phyloP scores from a whole-genome alignment of 2,329 filamentous ascomycete species.

The Fusarium nematophilum region DNA sequence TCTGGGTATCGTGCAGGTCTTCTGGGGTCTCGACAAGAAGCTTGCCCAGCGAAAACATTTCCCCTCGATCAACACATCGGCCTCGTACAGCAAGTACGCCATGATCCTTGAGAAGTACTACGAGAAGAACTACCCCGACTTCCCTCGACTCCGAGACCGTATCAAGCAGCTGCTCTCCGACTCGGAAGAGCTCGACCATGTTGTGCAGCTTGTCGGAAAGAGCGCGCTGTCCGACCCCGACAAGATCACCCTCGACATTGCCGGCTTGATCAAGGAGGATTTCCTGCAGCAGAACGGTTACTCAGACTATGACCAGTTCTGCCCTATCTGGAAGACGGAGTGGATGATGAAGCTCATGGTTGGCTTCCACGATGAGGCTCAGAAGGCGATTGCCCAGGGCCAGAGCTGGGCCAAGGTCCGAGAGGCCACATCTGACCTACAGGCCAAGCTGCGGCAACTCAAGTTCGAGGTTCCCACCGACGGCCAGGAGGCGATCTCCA shows the following conservation, averaged over 20 bases:
- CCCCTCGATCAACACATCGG: slow-evolving; percentile 94
- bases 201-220: slow-evolving; percentile 98
- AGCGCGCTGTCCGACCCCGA: slow-evolving; percentile 94
- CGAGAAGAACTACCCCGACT: slow-evolving; percentile 92
- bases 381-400: slow-evolving; percentile 93
- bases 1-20: slow-evolving; percentile 97
- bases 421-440: slow-evolving; percentile 88
- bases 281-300: slow-evolving; percentile 99
- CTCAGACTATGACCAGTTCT: slow-evolving; percentile 99
- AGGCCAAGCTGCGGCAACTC: slow-evolving; percentile 86
- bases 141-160: slow-evolving; percentile 90
- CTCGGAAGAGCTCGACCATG: slow-evolving; percentile 97
- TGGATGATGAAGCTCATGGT: slow-evolving; percentile 99
- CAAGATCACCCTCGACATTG: slow-evolving; percentile 97
- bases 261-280: slow-evolving; percentile 94
- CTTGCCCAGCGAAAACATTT: slow-evolving; percentile 99
- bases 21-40: slow-evolving; percentile 99
- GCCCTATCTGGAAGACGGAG: slow-evolving; percentile 98
- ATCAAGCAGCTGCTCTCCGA: slow-evolving; percentile 94
- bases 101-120: slow-evolving; percentile 91
- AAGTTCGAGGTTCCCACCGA: slow-evolving; percentile 96
- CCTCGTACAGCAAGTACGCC: slow-evolving; percentile 98
- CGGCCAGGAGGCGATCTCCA: slow-evolving; percentile 80
- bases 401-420: slow-evolving; percentile 93
- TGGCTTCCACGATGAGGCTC: slow-evolving; percentile 95